A percentile compares a stretch with the other conserved stretches of the same genome.
phyloP scores from a whole-genome alignment of 139 green algal species.

The Haematococcus sp. region DNA sequence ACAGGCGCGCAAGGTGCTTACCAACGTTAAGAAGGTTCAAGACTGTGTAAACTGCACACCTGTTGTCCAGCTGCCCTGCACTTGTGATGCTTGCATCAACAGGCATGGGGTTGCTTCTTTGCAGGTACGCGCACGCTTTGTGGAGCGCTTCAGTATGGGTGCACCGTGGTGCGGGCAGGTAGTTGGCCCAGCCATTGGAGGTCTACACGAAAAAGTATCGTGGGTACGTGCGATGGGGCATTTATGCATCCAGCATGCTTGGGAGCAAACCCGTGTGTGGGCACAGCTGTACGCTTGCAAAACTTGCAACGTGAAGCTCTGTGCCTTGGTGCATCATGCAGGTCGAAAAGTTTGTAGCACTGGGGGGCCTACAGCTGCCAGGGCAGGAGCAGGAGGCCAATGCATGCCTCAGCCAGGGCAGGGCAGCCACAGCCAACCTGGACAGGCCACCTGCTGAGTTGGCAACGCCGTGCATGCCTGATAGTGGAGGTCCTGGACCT shows the following conservation, averaged over 20 bases:
- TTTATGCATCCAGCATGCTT: no score
- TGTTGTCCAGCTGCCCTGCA: neutral
- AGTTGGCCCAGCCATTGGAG: conserved; percentile 69
- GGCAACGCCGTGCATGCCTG: no score
- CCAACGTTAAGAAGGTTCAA: neutral
- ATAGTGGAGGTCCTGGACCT: no score
- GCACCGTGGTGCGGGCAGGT: conserved; percentile 77
- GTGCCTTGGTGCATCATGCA: conserved; percentile 47
- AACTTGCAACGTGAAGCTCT: neutral
- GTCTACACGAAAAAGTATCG: conserved; percentile 73
- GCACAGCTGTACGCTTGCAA: no score
- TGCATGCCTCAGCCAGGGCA: neutral
- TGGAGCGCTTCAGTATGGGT: conserved; percentile 92
- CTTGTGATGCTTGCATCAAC: neutral
- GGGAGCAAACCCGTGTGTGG: no score
- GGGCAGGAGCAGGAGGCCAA: neutral
- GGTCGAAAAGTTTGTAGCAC: conserved; percentile 86
- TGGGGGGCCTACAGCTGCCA: conserved; percentile 22
- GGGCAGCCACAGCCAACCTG: neutral
- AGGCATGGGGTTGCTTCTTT: neutral
- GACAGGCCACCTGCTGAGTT: neutral
- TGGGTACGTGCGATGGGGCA: conserved; percentile 5
- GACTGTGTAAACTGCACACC: no score
- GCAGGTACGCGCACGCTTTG: conserved; percentile 75
- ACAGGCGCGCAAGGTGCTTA: conserved; percentile 18